These are phyloP conservation scores for Prunus yedoensis DNA, from an alignment of 331 rosid genomes.

Conservation along the genomic window DNA sequence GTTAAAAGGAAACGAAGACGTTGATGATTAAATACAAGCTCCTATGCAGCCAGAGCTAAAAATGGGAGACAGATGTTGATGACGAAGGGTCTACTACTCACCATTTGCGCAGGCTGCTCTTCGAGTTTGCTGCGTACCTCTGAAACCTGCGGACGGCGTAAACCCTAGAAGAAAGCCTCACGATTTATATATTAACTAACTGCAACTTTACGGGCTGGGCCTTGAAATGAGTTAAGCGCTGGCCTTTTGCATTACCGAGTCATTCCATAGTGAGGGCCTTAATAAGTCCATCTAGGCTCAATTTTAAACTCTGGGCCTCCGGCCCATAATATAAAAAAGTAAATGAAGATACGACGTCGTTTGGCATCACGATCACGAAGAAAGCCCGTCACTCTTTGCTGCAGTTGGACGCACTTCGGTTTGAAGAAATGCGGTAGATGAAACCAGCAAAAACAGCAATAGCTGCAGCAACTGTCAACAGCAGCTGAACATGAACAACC, in stretches of 20 bases:
- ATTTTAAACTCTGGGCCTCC: background rate
- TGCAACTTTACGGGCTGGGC: background rate
- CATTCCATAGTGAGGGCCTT: too few relatives aligned
- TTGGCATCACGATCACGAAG: background rate
- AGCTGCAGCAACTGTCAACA: constrained; percentile 1
- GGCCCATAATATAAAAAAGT: background rate
- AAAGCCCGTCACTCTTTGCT: background rate
- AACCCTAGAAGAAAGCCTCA: constrained; percentile 10
- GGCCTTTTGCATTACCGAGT: background rate
- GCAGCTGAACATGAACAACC: constrained; percentile 58
- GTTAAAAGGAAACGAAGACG: background rate
- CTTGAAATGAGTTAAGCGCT: background rate
- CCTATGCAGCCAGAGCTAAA: background rate
- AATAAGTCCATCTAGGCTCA: background rate
- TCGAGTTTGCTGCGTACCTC: background rate
- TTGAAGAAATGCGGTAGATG: constrained; percentile 18
- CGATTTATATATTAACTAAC: background rate
- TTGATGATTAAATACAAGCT: background rate
- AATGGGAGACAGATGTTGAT: background rate
- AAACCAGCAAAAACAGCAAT: constrained; percentile 19
- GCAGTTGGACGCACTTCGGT: constrained; percentile 21
- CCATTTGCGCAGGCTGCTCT: constrained; percentile 14
- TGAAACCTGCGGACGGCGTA: background rate
- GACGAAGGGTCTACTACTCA: background rate
- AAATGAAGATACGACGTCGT: background rate